A percentile compares a stretch with the other conserved stretches of the same genome.
phyloP scores from a whole-genome alignment of 139 green algal species.

The Coccomyxa sp. region DNA sequence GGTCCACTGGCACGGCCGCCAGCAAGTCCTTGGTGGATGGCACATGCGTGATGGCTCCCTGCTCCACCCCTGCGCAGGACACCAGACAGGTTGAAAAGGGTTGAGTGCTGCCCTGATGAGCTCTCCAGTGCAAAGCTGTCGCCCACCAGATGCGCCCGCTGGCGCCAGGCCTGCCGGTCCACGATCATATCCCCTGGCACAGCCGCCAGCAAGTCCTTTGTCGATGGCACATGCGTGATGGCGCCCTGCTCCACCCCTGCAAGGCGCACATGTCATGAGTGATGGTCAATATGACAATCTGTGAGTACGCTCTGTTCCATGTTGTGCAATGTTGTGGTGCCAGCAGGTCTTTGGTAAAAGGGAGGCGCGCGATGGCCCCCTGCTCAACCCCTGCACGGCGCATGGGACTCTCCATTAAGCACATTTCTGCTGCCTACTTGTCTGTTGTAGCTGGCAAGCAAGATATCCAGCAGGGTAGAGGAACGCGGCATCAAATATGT shows the following conservation, averaged over 20 bases:
- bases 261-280: too few species aligned
- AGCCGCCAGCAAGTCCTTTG: slow-evolving; percentile 42
- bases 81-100: neutral
- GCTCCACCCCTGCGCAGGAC: neutral
- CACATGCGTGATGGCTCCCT: neutral
- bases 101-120: neutral
- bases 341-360: too few species aligned
- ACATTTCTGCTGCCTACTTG: too few species aligned
- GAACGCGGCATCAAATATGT: too few species aligned
- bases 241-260: slow-evolving; percentile 47
- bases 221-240: slow-evolving; percentile 66
- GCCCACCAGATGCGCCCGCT: neutral
- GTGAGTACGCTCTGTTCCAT: too few species aligned
- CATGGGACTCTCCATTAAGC: too few species aligned
- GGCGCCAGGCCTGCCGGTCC: neutral
- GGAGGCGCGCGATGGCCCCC: too few species aligned
- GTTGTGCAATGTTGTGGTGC: too few species aligned
- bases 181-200: neutral
- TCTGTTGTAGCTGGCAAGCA: too few species aligned
- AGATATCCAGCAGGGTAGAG: too few species aligned
- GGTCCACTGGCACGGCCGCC: neutral
- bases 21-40: neutral
- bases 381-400: too few species aligned
- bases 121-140: neutral
- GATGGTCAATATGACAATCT: too few species aligned